phyloP scores from a whole-genome alignment of 257 asterid species.

The Perilla frutescens region DNA sequence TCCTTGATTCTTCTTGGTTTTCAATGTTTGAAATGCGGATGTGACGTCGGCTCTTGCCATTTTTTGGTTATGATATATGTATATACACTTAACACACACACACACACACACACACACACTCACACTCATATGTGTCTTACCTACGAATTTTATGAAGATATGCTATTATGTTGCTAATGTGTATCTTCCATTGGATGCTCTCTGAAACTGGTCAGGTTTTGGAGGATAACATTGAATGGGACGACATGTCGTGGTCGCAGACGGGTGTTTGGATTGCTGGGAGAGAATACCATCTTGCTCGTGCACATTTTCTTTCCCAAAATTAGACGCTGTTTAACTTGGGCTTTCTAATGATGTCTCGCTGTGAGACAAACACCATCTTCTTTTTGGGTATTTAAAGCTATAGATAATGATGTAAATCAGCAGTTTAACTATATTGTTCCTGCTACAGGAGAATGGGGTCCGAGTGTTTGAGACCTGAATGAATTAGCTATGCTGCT shows the following conservation, averaged over 20 bases:
- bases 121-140: not conserved
- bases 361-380: not conserved
- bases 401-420: not conserved
- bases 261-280: constrained; percentile 89
- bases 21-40: not conserved
- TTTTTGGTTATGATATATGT: not conserved
- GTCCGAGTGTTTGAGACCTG: constrained; percentile 1
- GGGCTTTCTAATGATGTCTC: constrained; percentile 5
- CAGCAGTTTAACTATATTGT: not conserved
- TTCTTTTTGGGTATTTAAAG: constrained; percentile 11
- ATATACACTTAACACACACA: too few relatives aligned
- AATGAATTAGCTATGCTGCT: not conserved
- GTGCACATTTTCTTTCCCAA: constrained; percentile 84
- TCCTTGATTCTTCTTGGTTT: not conserved
- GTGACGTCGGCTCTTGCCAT: not conserved
- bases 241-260: constrained; percentile 82
- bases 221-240: constrained; percentile 94
- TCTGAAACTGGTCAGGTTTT: constrained; percentile 57
- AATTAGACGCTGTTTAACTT: constrained; percentile 36
- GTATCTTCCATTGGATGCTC: not conserved
- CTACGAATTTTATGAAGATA: not conserved
- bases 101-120: too few relatives aligned
- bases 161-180: constrained; percentile 1
- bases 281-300: constrained; percentile 76
- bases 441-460: not conserved